Base-by-base conservation (phyloP, 345 rosid species). In the Rubroshorea leprosula region DNA sequence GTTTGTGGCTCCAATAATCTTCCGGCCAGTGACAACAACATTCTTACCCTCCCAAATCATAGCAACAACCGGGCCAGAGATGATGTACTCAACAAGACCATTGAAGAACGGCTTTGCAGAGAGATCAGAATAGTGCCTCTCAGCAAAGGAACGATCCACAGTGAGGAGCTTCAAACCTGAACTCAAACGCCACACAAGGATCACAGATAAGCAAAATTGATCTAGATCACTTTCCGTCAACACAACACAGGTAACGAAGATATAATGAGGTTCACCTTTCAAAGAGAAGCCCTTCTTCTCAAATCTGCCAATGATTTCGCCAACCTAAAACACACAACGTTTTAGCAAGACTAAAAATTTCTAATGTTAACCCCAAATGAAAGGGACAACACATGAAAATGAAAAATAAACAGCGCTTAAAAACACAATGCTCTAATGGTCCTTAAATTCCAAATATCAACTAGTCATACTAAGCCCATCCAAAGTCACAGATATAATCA, bases 1-100 rank as follows among this genome's bases (percentile, higher is more conserved):
- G 76, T 93, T 93, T 38, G 99, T 93, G n/a, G 94, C 99, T 48
- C 99, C 97, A 55, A 90, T 87, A 24, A 90, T 82, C 71, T 78
- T 87, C 44, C 97, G 72, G 3, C 96, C 96, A 0, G 96, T 90
- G 12, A 63, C 10, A 7, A 90, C 96, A 45, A 83, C 89, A 19
- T 75, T 76, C 79, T 90, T 87, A 4, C 96, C 96, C 71, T 87
- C 91, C 97, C 97, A 90, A 49, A 85, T 59, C 97, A 85, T 87
- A 13, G 97, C 97, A 67, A 85, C 89, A 48, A 90, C 97, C 0
- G 97, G 94, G 14, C 97, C 96, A 0, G 94, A 90, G 41, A 78
- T 71, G 19, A 85, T 87, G 75, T 90, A 90, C 47, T 90, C 87
- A 16, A 90, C 96, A 38, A 87, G 86, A 4, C 94, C 86, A 51